phyloP scores from a whole-genome alignment of 331 rosid species.

The Quercus phellos region DNA sequence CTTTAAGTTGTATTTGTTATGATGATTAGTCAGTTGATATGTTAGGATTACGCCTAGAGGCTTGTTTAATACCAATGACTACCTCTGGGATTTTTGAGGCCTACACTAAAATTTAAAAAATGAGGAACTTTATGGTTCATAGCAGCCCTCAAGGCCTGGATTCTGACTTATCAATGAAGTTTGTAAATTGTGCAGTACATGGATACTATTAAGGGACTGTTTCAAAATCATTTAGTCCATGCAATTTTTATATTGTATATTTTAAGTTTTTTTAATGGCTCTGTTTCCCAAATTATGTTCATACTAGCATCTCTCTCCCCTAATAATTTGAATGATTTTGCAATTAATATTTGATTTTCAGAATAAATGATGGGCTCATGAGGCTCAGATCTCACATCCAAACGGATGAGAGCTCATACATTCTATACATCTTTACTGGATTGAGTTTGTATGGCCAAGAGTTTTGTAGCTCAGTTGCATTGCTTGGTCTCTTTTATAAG shows the following conservation, averaged over 20 bases:
- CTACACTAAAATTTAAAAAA: not conserved
- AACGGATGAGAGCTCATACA: not conserved
- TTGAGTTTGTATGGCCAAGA: not conserved
- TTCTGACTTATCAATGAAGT: not conserved
- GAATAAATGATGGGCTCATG: not conserved
- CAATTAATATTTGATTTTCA: not conserved
- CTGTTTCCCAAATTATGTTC: not conserved
- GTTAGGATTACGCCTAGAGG: not conserved
- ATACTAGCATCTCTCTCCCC: not conserved
- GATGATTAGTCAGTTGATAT: not conserved
- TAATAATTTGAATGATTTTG: not conserved
- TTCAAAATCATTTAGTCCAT: not conserved
- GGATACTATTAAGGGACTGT: not conserved
- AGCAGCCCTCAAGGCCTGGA: not conserved
- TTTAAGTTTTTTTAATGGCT: not conserved
- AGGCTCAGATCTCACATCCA: not conserved
- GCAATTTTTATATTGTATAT: not conserved
- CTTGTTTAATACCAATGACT: not conserved
- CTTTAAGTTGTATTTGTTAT: not conserved
- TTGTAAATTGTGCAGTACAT: not conserved
- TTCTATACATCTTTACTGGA: not conserved
- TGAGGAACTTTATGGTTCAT: not conserved
- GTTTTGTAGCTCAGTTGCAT: no score
- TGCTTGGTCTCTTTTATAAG: no score
- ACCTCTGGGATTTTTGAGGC: not conserved